These are phyloP conservation scores for Epichloe bromicola DNA, from an alignment of 2,329 filamentous ascomycete genomes.

Conservation along the genomic window DNA sequence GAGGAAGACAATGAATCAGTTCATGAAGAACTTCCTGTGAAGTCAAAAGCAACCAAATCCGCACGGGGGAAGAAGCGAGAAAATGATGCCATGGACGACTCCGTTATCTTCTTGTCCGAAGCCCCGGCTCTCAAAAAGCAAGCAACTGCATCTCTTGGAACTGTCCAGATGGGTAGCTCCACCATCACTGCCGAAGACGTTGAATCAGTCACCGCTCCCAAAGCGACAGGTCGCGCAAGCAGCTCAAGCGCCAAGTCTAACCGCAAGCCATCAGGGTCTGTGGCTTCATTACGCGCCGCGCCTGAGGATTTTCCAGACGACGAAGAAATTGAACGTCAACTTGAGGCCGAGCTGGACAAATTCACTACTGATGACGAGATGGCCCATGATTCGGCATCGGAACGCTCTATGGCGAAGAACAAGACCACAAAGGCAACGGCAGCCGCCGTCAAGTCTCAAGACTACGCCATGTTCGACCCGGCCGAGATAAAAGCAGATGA, in stretches of 20 bases:
- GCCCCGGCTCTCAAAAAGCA: conserved; percentile 47
- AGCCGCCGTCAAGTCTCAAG: conserved; percentile 18
- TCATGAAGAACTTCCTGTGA: conserved; percentile 12
- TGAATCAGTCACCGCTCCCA: conserved; percentile 26
- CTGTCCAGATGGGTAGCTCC: conserved; percentile 28
- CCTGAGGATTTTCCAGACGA: conserved; percentile 40
- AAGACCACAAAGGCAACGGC: conserved; percentile 18
- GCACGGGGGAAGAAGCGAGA: conserved; percentile 49
- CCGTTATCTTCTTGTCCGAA: conserved; percentile 27
- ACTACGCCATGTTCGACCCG: conserved; percentile 42
- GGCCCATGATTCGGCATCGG: conserved; percentile 32
- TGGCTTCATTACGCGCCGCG: conserved; percentile 27
- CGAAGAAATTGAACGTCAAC: conserved; percentile 51
- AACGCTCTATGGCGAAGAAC: conserved; percentile 20
- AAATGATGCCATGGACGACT: conserved; percentile 45
- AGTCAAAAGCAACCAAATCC: conserved; percentile 24
- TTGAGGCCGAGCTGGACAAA: conserved; percentile 51
- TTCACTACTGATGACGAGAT: conserved; percentile 40
- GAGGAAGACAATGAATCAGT: conserved; percentile 19
- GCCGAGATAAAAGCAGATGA: conserved; percentile 31
- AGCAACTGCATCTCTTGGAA: conserved; percentile 37
- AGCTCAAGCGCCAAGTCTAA: conserved; percentile 27
- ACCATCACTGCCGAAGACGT: conserved; percentile 26
- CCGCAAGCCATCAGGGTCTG: conserved; percentile 33
- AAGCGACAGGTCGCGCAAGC: conserved; percentile 16